Evolutionary conservation across 2,329 filamentous ascomycete genomes (phyloP).

Genomic region (Sporothrix variecibatus): DNA sequence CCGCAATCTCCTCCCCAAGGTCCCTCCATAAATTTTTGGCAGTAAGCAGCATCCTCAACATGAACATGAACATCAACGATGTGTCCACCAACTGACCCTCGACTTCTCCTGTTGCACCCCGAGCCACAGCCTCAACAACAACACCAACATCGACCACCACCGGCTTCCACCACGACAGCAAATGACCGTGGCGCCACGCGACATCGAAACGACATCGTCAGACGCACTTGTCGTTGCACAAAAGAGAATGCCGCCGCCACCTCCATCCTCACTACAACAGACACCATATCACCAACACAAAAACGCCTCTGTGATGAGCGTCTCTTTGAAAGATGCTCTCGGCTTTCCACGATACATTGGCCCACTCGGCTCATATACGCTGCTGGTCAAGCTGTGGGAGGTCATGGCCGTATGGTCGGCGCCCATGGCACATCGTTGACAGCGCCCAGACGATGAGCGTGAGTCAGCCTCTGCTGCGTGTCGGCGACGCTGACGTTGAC

Average conservation of each 20-base stretch:
- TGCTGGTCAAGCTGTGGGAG: slow-evolving; percentile 29
- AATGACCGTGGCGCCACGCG: background rate
- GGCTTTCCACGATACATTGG: slow-evolving; percentile 30
- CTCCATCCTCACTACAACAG: background rate
- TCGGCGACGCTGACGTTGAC: background rate
- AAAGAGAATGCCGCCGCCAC: background rate
- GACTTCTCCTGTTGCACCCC: background rate
- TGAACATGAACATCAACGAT: background rate
- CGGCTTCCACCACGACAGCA: background rate
- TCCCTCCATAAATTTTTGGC: background rate
- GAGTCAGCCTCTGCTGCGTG: background rate
- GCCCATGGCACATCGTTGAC: slow-evolving; percentile 15
- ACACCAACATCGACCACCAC: background rate
- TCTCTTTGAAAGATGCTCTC: slow-evolving; percentile 28
- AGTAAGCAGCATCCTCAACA: background rate
- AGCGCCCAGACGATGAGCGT: slow-evolving; percentile 25
- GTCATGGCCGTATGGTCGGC: slow-evolving; percentile 24
- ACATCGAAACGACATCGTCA: background rate
- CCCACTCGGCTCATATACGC: slow-evolving; percentile 28
- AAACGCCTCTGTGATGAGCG: slow-evolving; percentile 20
- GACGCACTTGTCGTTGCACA: background rate
- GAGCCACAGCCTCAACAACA: background rate
- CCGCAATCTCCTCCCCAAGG: background rate
- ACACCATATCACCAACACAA: no score
- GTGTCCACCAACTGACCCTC: slow-evolving; percentile 13